Conservation (phyloP, 2,329 filamentous ascomycete species). For the Colletotrichum abscissum region DNA sequence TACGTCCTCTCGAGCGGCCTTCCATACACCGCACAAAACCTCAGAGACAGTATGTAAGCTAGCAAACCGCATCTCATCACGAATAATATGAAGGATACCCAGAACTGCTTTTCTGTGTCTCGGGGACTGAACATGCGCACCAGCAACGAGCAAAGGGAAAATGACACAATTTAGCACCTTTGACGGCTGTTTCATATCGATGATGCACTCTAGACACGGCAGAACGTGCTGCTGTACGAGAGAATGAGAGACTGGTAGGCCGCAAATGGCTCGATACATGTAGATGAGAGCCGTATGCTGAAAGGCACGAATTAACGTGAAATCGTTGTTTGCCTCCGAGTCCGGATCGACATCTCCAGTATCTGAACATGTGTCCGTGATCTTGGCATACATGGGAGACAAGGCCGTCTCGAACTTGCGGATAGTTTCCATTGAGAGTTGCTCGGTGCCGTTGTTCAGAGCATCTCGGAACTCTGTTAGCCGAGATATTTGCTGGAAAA, state of each 20-base stretch:
- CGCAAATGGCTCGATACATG: slow-evolving; percentile 54
- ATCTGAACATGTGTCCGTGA: slow-evolving; percentile 37
- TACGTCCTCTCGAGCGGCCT: not conserved
- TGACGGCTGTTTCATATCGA: slow-evolving; percentile 47
- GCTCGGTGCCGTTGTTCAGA: slow-evolving; percentile 14
- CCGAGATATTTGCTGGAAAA: slow-evolving; percentile 46
- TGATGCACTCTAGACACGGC: slow-evolving; percentile 49
- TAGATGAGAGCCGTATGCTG: slow-evolving; percentile 55
- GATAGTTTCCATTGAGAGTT: slow-evolving; percentile 44
- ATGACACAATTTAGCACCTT: slow-evolving; percentile 54
- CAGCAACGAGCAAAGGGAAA: slow-evolving; percentile 50
- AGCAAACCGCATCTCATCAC: slow-evolving; percentile 45
- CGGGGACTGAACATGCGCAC: slow-evolving; percentile 45
- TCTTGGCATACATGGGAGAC: slow-evolving; percentile 40
- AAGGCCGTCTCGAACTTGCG: slow-evolving; percentile 43
- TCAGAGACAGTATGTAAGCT: slow-evolving; percentile 55
- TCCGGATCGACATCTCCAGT: slow-evolving; percentile 21
- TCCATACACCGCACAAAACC: slow-evolving; percentile 29
- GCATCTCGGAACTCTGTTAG: slow-evolving; percentile 45
- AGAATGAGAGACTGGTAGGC: slow-evolving; percentile 48
- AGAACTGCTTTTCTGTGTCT: slow-evolving; percentile 42
- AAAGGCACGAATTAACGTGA: slow-evolving; percentile 52
- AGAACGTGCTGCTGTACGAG: slow-evolving; percentile 53
- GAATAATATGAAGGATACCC: slow-evolving; percentile 37
- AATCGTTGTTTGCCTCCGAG: slow-evolving; percentile 45